phyloP scores from a whole-genome alignment of 1,284 basidiomycete genomes.

The Golubevia pallescens region DNA sequence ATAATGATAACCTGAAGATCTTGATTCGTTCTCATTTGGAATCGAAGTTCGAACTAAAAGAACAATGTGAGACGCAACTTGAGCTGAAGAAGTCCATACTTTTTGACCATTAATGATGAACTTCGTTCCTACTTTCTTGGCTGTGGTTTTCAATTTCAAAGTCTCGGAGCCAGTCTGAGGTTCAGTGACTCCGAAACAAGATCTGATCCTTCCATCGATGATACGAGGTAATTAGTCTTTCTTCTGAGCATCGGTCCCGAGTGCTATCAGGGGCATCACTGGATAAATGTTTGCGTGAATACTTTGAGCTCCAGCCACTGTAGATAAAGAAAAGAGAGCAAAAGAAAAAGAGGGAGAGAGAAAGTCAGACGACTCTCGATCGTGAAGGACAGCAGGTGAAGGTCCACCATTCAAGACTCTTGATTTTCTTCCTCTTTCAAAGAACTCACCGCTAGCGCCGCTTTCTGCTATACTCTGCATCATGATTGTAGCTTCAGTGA shows the following conservation, averaged over 20 bases:
- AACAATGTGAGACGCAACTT: conserved; percentile 57
- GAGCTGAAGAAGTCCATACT: conserved; percentile 57
- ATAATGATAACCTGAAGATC: conserved; percentile 44
- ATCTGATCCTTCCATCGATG: conserved; percentile 60
- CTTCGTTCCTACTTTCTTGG: conserved; percentile 26
- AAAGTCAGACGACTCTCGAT: no score
- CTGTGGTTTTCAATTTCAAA: conserved; percentile 55
- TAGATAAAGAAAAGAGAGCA: background rate
- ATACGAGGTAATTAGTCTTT: conserved; percentile 60
- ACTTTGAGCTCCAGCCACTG: conserved; percentile 28
- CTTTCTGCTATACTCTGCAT: conserved; percentile 65
- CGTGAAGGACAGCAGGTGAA: background rate
- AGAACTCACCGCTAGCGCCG: conserved; percentile 33
- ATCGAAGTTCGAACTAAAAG: conserved; percentile 63
- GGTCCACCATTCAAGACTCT: background rate
- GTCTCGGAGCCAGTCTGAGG: conserved; percentile 62
- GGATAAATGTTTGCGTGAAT: conserved; percentile 49
- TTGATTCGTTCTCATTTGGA: conserved; percentile 32
- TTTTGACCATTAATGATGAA: conserved; percentile 60
- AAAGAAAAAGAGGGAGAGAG: background rate
- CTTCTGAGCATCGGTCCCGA: conserved; percentile 40
- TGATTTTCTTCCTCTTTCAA: no score
- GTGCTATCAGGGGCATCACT: conserved; percentile 38
- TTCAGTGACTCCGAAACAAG: conserved; percentile 66
- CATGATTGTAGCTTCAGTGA: conserved; percentile 65